A percentile compares a stretch with the other conserved stretches of the same genome.
These are phyloP conservation scores for Russula vinacea DNA, from an alignment of 768 basidiomycete genomes.

Conservation along the genomic window DNA sequence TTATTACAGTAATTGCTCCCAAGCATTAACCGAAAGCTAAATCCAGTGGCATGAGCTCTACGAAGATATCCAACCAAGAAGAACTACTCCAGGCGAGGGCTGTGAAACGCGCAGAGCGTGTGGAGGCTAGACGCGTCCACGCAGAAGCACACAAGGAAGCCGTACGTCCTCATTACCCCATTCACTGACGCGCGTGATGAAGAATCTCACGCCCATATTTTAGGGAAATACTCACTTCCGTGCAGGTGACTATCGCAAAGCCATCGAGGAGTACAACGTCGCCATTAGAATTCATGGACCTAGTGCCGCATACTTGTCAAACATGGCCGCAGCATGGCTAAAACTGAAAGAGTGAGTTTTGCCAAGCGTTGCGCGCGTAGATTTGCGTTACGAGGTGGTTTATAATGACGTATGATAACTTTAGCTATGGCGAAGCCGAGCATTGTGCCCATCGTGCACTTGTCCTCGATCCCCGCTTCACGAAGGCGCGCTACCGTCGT, in stretches of 20 bases:
- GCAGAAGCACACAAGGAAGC: constrained; percentile 13
- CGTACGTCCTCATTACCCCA: neutral
- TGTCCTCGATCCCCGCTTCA: constrained; percentile 33
- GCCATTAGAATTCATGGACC: constrained; percentile 42
- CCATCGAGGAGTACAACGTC: constrained; percentile 42
- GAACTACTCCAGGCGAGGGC: constrained; percentile 1
- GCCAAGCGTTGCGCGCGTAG: neutral
- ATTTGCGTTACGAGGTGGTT: too few relatives aligned
- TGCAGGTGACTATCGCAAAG: constrained; percentile 38
- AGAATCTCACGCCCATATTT: neutral
- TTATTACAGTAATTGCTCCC: neutral
- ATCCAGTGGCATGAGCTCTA: neutral
- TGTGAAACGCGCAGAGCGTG: constrained; percentile 5
- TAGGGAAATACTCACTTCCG: constrained; percentile 49
- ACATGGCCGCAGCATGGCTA: constrained; percentile 44
- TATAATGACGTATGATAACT: neutral
- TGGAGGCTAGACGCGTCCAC: neutral
- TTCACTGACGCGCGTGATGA: neutral
- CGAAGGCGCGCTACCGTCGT: constrained; percentile 40
- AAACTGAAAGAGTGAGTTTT: constrained; percentile 38
- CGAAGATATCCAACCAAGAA: neutral
- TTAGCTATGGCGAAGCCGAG: constrained; percentile 2
- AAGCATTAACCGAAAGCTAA: neutral
- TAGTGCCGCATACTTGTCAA: constrained; percentile 41
- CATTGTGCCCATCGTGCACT: constrained; percentile 3